phyloP scores from a whole-genome alignment of 306 rosid genomes.

The Rubus idaeus region DNA sequence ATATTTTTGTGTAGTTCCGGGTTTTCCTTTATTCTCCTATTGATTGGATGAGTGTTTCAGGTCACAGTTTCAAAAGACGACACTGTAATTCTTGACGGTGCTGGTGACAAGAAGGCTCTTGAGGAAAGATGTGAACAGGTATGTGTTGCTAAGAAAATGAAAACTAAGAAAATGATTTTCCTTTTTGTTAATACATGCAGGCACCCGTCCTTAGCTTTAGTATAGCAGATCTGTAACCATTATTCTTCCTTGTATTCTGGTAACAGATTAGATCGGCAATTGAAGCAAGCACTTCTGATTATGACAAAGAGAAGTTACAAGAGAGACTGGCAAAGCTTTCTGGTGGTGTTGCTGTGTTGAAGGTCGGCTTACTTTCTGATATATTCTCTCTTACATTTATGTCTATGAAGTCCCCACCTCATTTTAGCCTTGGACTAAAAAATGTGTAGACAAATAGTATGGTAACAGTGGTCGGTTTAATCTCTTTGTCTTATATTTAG shows the following conservation, averaged over 20 bases:
- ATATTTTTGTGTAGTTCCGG: neutral
- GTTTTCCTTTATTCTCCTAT: neutral
- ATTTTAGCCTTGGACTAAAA: neutral
- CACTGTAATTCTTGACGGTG: conserved; percentile 93
- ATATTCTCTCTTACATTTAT: neutral
- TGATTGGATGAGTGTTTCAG: conserved; percentile 34
- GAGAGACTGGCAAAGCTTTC: conserved; percentile 94
- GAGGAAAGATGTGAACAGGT: conserved; percentile 99
- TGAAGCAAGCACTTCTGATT: conserved; percentile 83
- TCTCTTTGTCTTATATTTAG: neutral
- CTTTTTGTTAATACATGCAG: neutral
- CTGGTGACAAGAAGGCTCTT: conserved; percentile 81
- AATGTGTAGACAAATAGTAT: neutral
- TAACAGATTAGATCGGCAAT: conserved; percentile 76
- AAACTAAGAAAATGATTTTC: neutral
- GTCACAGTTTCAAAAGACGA: conserved; percentile 94
- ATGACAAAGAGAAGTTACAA: conserved; percentile 91
- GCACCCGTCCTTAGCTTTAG: neutral
- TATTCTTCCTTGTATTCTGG: neutral
- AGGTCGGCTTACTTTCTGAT: conserved; percentile 40
- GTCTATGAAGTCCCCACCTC: neutral
- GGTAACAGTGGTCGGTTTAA: neutral
- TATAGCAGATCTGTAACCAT: conserved; percentile 6
- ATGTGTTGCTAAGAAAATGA: conserved; percentile 27
- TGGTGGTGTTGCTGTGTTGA: conserved; percentile 96